These are phyloP conservation scores for Lactifluus pinguis DNA, from an alignment of 768 basidiomycete species.

Conservation along the genomic window DNA sequence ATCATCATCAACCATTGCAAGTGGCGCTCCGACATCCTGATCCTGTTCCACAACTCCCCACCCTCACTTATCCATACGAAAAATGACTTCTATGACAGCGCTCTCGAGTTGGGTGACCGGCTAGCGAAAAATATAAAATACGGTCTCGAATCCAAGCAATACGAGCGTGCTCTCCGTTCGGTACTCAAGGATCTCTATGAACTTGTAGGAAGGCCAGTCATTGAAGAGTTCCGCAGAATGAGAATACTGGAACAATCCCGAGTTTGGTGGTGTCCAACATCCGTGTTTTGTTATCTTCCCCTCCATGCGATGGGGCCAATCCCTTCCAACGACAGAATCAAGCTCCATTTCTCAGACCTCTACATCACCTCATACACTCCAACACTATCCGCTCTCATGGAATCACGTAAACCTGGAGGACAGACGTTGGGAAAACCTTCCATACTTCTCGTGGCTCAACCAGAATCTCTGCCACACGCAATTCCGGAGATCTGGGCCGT, in stretches of 20 bases:
- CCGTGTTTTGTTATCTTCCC: slow-evolving; percentile 3
- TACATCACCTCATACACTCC: neutral
- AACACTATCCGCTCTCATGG: neutral
- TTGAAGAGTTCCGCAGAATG: neutral
- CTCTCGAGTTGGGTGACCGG: neutral
- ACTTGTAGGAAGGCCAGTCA: neutral
- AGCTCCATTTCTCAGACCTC: neutral
- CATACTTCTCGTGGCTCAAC: neutral
- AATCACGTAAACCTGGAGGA: neutral
- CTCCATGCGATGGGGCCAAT: slow-evolving; percentile 14
- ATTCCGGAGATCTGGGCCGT: too few relatives aligned
- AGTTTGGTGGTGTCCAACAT: slow-evolving; percentile 14
- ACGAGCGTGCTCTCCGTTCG: neutral
- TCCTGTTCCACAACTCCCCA: neutral
- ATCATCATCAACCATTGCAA: neutral
- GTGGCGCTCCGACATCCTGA: slow-evolving; percentile 1
- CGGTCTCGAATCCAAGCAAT: neutral
- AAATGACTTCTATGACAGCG: neutral
- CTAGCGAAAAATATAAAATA: neutral
- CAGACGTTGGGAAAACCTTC: neutral
- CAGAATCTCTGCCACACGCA: neutral
- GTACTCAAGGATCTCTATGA: slow-evolving; percentile 2
- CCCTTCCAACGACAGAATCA: neutral
- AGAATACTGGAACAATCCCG: neutral
- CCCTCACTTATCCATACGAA: neutral